Evolutionary conservation across 768 basidiomycete genomes (phyloP).

Genomic region (Leccinum longicurvipes): DNA sequence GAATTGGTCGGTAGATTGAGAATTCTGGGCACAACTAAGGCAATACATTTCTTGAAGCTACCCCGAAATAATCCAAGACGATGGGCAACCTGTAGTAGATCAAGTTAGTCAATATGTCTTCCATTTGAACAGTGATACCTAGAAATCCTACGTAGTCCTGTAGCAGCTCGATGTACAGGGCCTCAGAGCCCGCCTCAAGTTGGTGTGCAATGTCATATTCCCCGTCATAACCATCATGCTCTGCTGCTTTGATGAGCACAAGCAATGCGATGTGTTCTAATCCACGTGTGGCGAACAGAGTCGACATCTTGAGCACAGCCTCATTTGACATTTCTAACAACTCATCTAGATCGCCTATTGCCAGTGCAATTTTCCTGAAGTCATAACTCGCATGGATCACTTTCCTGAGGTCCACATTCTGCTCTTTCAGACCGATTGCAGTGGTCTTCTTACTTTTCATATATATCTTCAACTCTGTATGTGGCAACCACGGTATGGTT

Average conservation of each 20-base stretch:
- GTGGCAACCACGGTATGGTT: not conserved
- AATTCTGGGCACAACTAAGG: not conserved
- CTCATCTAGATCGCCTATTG: not conserved
- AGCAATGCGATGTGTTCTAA: not conserved
- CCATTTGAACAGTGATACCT: not conserved
- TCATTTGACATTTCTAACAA: not conserved
- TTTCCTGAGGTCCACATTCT: not conserved
- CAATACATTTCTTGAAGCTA: not conserved
- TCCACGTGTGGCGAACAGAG: not conserved
- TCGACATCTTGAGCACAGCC: not conserved
- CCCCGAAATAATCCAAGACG: not conserved
- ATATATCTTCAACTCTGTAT: not conserved
- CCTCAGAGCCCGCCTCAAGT: not conserved
- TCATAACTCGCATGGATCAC: not conserved
- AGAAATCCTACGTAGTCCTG: not conserved
- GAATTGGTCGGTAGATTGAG: not conserved
- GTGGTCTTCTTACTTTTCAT: not conserved
- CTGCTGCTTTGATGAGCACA: not conserved
- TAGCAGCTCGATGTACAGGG: not conserved
- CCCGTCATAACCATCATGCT: not conserved
- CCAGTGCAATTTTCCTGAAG: not conserved
- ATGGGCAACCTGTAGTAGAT: not conserved
- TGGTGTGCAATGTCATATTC: not conserved
- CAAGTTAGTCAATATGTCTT: not conserved
- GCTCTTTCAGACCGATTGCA: not conserved